These are phyloP conservation scores for Xylariaceae sp. DNA, from an alignment of 2,329 filamentous ascomycete genomes.

Conservation along the genomic window DNA sequence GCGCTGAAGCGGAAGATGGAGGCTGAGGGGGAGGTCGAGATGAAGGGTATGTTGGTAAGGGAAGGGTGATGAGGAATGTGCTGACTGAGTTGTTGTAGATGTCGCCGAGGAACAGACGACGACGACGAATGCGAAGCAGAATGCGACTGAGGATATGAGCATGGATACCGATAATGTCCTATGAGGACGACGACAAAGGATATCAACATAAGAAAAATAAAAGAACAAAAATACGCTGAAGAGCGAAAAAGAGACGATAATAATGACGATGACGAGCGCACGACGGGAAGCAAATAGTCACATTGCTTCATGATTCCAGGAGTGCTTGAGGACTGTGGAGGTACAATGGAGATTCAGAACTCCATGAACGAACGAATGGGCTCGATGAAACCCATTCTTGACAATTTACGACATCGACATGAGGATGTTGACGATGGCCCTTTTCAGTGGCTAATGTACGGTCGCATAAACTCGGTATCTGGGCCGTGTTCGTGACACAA, in stretches of 20 bases:
- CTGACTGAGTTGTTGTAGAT: constrained; percentile 7
- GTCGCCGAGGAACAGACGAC: constrained; percentile 8
- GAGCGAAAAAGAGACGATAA: too few species aligned
- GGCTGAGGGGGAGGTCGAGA: constrained; percentile 32
- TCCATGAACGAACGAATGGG: too few species aligned
- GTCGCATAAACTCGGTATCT: neutral
- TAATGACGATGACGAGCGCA: too few species aligned
- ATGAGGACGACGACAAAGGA: constrained; percentile 15
- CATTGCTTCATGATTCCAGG: too few species aligned
- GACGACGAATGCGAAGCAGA: constrained; percentile 1
- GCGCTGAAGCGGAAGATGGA: constrained; percentile 39
- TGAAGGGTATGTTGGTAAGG: constrained; percentile 26
- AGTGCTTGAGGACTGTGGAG: too few species aligned
- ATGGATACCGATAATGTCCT: constrained; percentile 26
- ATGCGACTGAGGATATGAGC: constrained; percentile 17
- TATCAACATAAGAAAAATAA: neutral
- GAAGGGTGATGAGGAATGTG: too few species aligned
- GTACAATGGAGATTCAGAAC: too few species aligned
- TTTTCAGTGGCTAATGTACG: neutral
- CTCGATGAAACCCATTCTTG: too few species aligned
- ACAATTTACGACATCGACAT: too few species aligned
- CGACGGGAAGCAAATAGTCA: neutral
- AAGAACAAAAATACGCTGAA: neutral
- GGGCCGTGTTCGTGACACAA: neutral
- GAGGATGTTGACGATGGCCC: neutral